Evolutionary conservation across 768 basidiomycete genomes (phyloP), one percentile per base, ranked within the genome.

Genomic region (Suillus subaureus): DNA sequence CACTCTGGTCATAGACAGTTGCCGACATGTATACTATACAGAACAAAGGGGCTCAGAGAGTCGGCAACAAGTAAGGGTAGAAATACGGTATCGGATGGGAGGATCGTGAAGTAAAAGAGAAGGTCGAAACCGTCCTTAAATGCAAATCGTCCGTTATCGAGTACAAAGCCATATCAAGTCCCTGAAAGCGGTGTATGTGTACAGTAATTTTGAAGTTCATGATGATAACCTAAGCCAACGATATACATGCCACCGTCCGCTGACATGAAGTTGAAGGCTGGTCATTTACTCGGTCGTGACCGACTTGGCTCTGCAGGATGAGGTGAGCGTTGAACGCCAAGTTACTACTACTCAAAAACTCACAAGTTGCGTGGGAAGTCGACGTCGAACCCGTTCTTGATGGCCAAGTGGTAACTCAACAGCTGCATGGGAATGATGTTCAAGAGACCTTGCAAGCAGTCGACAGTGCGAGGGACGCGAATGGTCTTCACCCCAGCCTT

Each of bases 281-380:
- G 26, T 31, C 55, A 47, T 74, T 81, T 86, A 91, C 82, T 91
- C 90, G 52, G 84, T 84, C 42, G 90, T 91, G 64, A 91, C 90
- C 67, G 90, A 91, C 75, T 91, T 91, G 64, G 90, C 90, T 81
- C 89, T 91, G 70, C 26, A 4, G 68, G 18, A 56, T 58, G 67
- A 47, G 23, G 57, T 73, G 23, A 68, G 66, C 35, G 58, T 64
- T 23, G 43, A 63, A n/a, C 21, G 68, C 23, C 33, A 54, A 64
- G n/a, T 15, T 16, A 64, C 37, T 18, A 61, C 54, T 62, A 43
- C 62, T 16, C 60, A 11, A 23, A 40, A 55, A 85, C 92, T 72
- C 74, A 93, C 90, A 98, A 81, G 83, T 98, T 98, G 74, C 97
- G 85, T 51, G 97, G 97, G 90, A 97, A 97, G 77, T 99, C 97